phyloP scores from a whole-genome alignment of 495 filamentous ascomycete genomes.

The Trichoderma orchidacearum region DNA sequence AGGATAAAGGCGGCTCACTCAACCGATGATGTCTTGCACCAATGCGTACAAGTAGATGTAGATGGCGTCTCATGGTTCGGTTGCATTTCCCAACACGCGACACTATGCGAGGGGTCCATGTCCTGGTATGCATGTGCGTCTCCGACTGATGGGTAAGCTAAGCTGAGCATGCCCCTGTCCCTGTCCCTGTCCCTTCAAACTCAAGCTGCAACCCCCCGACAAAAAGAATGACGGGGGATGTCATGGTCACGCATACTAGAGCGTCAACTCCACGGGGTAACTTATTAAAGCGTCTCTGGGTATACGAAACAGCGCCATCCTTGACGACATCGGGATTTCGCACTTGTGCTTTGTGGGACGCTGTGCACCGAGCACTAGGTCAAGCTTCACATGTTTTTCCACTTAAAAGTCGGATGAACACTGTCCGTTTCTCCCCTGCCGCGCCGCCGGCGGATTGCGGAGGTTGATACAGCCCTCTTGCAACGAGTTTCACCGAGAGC shows the following conservation, averaged over 20 bases:
- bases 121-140: not conserved
- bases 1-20: no score
- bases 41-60: no score
- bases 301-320: not conserved
- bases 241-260: not conserved
- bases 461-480: no score
- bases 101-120: no score
- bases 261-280: not conserved
- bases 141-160: conserved; percentile 1
- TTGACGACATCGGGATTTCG: not conserved
- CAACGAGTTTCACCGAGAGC: not conserved
- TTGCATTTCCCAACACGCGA: not conserved
- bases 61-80: not conserved
- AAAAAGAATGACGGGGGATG: not conserved
- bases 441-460: not conserved
- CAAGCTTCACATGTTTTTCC: not conserved
- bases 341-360: not conserved
- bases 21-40: no score
- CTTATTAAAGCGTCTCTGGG: not conserved
- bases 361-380: no score
- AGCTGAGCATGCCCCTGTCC: not conserved
- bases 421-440: not conserved
- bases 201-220: not conserved
- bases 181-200: not conserved
- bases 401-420: not conserved